Evolutionary conservation across 495 filamentous ascomycete genomes (phyloP), one percentile per base, ranked within the genome.

Genomic region (Hypoxylon intermedium): DNA sequence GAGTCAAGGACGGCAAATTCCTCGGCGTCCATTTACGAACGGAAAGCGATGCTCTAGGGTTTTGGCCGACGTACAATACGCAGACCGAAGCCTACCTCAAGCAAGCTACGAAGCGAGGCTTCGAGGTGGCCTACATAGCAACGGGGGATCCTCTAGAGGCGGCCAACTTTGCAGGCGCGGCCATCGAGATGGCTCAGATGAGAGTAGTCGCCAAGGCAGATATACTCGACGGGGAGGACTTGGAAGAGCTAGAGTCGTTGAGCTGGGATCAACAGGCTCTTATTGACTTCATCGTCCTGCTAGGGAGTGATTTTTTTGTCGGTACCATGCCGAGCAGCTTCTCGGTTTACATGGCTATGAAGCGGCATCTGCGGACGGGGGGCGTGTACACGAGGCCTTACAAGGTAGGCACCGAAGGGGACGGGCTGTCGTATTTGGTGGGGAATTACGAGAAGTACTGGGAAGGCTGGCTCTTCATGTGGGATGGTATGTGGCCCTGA

Each of bases 241-340:
- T 72, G 2, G 65, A 61, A 1, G 67, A 62, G 24, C 61, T 79
- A 0, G 65, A 76, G 28, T 60, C 64, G 13, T 55, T 79, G 33
- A 77, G 69, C 20, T 79, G 77, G 77, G 77, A 79, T 53, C 77
- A 78, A 55, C 72, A 78, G 48, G 77, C 67, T 0, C 63, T 79
- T 11, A 47, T 79, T 1, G 77, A 79, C 41, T 74, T 75, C 15
- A 58, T 78, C 18, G 73, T 77, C 0, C 46, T 79, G 9, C 52
- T 77, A 5, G 74, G 72, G 6, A 69, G 72, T 26, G 70, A 78
- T 38, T 75, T 72, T 43, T 79, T 79, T 45, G 48, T 76, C 0
- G 76, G 76, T 0, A 67, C 75, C 6, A 78, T 72, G 52, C 77
- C 76, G 1, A 77, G 76, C 46, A 78, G 76, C n/a, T 79, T 79